Conservation (phyloP, 345 rosid species). For the Nasturtium officinale region DNA sequence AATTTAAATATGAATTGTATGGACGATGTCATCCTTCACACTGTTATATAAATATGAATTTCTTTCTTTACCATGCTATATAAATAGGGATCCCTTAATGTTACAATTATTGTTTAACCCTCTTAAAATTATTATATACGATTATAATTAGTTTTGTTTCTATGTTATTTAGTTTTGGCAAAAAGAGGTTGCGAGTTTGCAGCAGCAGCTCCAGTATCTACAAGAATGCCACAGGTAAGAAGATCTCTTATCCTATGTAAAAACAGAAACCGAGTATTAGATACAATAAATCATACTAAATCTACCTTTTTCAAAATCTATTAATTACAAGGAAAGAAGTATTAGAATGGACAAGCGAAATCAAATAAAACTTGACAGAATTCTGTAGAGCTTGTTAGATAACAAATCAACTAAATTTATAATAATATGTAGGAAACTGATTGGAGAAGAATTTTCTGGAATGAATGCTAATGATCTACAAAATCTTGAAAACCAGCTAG, state of each 20-base stretch:
- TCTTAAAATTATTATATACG: too few species aligned
- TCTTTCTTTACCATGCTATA: too few species aligned
- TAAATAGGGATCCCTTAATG: too few species aligned
- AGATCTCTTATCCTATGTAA: not conserved
- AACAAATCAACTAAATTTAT: too few species aligned
- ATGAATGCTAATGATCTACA: conserved; percentile 66
- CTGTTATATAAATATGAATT: too few species aligned
- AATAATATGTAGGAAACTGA: conserved; percentile 54
- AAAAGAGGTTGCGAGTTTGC: conserved; percentile 66
- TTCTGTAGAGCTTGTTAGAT: not conserved
- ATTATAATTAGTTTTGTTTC: conserved; percentile 6
- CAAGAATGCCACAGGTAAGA: conserved; percentile 71
- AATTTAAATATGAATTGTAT: too few species aligned
- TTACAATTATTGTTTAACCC: too few species aligned
- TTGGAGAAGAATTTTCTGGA: conserved; percentile 85
- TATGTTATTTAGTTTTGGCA: conserved; percentile 68
- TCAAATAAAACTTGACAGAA: not conserved
- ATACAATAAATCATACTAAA: not conserved
- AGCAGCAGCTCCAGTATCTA: conserved; percentile 65
- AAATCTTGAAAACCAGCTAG: conserved; percentile 75
- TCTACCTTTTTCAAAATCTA: not conserved
- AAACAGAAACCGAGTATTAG: not conserved
- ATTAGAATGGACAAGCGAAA: not conserved
- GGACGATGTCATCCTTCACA: too few species aligned
- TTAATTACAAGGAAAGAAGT: not conserved